A percentile compares a stretch with the other conserved stretches of the same genome.
Conservation (phyloP, 257 asterid genomes). For the Coffea eugenioides region DNA sequence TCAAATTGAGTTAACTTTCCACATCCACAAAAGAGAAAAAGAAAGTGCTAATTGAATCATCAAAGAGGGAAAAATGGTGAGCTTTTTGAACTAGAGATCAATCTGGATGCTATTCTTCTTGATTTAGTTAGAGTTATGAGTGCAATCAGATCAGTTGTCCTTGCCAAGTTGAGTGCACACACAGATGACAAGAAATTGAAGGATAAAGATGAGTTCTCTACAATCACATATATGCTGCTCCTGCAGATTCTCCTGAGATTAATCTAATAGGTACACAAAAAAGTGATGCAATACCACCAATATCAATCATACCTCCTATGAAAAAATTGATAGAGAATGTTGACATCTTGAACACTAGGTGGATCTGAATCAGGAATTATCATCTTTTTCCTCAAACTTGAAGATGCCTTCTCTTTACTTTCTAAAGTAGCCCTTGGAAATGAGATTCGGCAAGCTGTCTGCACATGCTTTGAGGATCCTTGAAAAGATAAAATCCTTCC, state of each 20-base stretch:
- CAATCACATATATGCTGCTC: neutral
- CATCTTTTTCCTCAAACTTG: constrained; percentile 56
- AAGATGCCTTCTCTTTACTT: constrained; percentile 46
- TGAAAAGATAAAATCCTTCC: constrained; percentile 35
- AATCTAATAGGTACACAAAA: neutral
- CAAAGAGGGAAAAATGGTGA: too few species aligned
- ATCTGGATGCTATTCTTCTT: too few species aligned
- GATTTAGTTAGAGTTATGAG: too few species aligned
- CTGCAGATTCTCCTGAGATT: neutral
- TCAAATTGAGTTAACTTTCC: neutral
- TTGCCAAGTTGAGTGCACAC: too few species aligned
- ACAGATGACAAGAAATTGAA: too few species aligned
- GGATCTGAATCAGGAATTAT: constrained; percentile 75
- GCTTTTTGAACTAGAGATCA: too few species aligned
- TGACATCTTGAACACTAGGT: constrained; percentile 61
- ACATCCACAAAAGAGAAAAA: too few species aligned
- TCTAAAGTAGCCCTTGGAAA: constrained; percentile 67
- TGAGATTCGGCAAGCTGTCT: constrained; percentile 43
- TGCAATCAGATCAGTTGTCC: too few species aligned
- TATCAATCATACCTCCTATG: constrained; percentile 61
- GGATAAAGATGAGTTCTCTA: too few species aligned
- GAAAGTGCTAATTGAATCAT: too few species aligned
- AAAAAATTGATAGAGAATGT: constrained; percentile 54
- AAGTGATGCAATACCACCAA: neutral
- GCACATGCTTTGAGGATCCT: constrained; percentile 47